These are phyloP conservation scores for Pugionium cornutum DNA, from an alignment of 345 rosid species.

Conservation along the genomic window DNA sequence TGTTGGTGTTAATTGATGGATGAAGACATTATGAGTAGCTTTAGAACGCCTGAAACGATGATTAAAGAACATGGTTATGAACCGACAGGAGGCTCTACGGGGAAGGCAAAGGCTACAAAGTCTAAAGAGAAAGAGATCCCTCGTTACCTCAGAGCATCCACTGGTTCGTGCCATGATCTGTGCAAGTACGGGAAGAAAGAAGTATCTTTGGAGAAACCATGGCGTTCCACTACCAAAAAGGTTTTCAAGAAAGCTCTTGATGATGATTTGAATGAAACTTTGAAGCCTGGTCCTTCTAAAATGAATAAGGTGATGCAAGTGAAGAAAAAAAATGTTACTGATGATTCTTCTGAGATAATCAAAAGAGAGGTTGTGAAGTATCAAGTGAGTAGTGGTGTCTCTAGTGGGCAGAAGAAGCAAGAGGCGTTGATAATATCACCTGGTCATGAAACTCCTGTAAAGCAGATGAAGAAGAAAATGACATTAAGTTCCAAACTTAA, in stretches of 20 bases:
- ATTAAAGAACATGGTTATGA: slow-evolving; percentile 20
- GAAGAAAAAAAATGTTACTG: slow-evolving; percentile 28
- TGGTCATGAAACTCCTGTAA: slow-evolving; percentile 32
- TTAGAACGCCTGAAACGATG: slow-evolving; percentile 42
- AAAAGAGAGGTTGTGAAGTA: slow-evolving; percentile 37
- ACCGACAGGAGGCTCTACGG: slow-evolving; percentile 44
- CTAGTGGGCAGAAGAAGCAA: slow-evolving; percentile 34
- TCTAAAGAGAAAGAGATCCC: slow-evolving; percentile 54
- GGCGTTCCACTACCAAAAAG: slow-evolving; percentile 47
- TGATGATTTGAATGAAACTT: slow-evolving; percentile 39
- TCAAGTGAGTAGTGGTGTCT: slow-evolving; percentile 21
- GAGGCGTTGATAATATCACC: slow-evolving; percentile 21
- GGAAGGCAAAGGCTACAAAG: slow-evolving; percentile 39
- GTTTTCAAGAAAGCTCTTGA: slow-evolving; percentile 39
- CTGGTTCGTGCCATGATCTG: slow-evolving; percentile 88
- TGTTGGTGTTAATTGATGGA: slow-evolving; percentile 44
- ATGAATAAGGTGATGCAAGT: slow-evolving; percentile 33
- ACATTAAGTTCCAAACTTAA: slow-evolving; percentile 25
- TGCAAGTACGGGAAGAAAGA: slow-evolving; percentile 79
- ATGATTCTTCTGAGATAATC: slow-evolving; percentile 37
- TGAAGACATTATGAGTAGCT: slow-evolving; percentile 38
- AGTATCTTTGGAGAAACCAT: slow-evolving; percentile 49
- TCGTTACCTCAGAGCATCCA: slow-evolving; percentile 74
- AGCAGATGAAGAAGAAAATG: slow-evolving; percentile 36
- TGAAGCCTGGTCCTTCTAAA: slow-evolving; percentile 33